phyloP scores from a whole-genome alignment of 1,139 yeast genomes.

The Sugiyamaella japonica region DNA sequence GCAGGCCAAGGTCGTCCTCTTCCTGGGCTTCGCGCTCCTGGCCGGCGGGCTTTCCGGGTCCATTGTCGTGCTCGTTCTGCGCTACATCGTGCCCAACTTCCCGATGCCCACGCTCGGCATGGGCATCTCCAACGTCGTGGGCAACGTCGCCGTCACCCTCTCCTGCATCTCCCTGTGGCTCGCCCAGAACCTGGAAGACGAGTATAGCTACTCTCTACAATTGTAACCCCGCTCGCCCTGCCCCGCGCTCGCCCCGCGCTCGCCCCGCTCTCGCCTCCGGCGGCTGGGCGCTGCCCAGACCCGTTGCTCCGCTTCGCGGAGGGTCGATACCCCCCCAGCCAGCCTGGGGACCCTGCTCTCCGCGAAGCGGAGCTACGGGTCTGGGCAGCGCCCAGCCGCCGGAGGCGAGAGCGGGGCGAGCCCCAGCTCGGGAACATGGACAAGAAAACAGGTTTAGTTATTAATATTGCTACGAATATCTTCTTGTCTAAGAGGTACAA shows the following conservation, averaged over 20 bases:
- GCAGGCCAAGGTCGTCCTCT: conserved; percentile 89
- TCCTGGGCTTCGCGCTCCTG: conserved; percentile 85
- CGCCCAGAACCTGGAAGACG: conserved; percentile 93
- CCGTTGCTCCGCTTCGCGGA: background rate
- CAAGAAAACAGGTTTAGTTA: background rate
- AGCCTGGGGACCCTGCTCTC: background rate
- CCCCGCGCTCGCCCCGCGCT: background rate
- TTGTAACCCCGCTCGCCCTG: conserved; percentile 46
- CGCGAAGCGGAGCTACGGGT: background rate
- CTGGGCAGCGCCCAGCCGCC: too few relatives aligned
- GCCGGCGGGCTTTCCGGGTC: conserved; percentile 97
- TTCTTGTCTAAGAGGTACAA: conserved; percentile 41
- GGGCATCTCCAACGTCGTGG: conserved; percentile 88
- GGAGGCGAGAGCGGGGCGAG: too few relatives aligned
- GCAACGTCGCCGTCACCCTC: conserved; percentile 77
- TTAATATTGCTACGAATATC: conserved; percentile 31
- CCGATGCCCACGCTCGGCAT: conserved; percentile 86
- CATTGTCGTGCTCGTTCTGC: conserved; percentile 79
- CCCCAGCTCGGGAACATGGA: background rate
- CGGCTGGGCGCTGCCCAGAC: conserved; percentile 7
- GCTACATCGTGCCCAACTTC: conserved; percentile 76
- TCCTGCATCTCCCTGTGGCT: conserved; percentile 90
- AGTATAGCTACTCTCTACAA: conserved; percentile 87
- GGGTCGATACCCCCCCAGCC: too few relatives aligned
- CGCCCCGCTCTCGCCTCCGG: conserved; percentile 9